Evolutionary conservation across 169 alveolate genomes (phyloP), one percentile per base, ranked within the genome.

Genomic region (Eimeria tenella): DNA sequence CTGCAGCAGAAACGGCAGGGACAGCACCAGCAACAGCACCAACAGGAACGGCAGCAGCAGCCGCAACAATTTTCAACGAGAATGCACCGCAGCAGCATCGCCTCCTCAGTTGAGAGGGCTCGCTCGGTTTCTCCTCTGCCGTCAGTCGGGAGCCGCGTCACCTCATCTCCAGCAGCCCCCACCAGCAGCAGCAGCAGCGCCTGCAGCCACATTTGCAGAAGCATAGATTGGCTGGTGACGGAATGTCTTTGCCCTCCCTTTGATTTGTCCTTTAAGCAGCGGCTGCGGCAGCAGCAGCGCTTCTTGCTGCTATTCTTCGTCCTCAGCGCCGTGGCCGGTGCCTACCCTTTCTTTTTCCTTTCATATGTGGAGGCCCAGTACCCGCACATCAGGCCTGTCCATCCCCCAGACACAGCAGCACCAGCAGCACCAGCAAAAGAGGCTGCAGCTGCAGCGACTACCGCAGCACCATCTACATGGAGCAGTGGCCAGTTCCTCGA

Each of bases 231-330:
- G 77, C n/a, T 15, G 42, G 13, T 68, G 42, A 13, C 77, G 49
- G 77, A 68, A 3, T 68, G 77, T n/a, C 77, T 68, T n/a, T 68
- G 77, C 31, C 77, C 77, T n/a, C 77, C 77, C 77, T 68, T 68
- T 68, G 77, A 68, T 23, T 15, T 68, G 49, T 13, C 77, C 13
- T 68, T 17, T 23, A 68, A 68, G 77, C 77, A n/a, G 77, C n/a
- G 77, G n/a, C 77, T 17, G n/a, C 77, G 31, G 77, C 77, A 17
- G 77, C 77, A 68, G 77, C 77, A 17, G 77, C 77, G 77, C 42
- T n/a, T 68, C 49, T 15, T 68, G n/a, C 31, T 68, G 77, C 77
- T 68, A 1, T 68, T 68, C 31, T 68, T 68, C n/a, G 77, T n/a
- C 49, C 77, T 68, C 9, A 68, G 77, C 77, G n/a, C 77, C 31